Base-by-base conservation (phyloP, 2,329 filamentous ascomycete genomes). In the Colletotrichum liaoningense region DNA sequence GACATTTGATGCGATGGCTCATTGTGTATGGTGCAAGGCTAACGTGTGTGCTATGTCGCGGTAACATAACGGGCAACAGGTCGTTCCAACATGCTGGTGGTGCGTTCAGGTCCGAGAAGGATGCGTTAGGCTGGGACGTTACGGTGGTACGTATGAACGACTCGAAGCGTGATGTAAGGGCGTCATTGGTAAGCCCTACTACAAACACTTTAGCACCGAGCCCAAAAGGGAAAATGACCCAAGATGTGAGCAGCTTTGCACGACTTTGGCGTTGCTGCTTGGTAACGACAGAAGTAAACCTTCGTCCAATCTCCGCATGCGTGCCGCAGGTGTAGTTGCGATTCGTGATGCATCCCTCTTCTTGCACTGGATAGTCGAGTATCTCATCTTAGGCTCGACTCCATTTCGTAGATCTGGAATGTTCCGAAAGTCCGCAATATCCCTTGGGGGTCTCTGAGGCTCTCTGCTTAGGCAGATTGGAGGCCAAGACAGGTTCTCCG, bases 181-280 rank as follows among this genome's bases (percentile, higher is more conserved):
- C 69, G 33, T 70, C 67, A 73, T 73, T 70, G 59, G 70, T 62
- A 66, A 60, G 70, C 60, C 60, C 60, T 70, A 73, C 60, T 55
- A 49, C 63, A 4, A 38, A 14, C 30, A 16, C n/a, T 57, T 30
- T 16, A 22, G 65, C 55, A 62, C 66, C 46, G 56, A 73, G 67
- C 64, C 67, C 55, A 28, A 70, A 60, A 49, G 38, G 55, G 28
- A 42, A 14, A 54, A 54, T 46, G n/a, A 57, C 49, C n/a, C 56
- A 63, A 56, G 33, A 30, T 46, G 38, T 26, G 55, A 33, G 56
- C 16, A 64, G 16, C n/a, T 42, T 56, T 58, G 55, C 24, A 59
- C 42, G 30, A 70, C 24, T 56, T 60, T 54, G 58, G 66, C 55
- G 60, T 70, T 55, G 60, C 60, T 73, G 70, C 67, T 73, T 73